Conservation (phyloP, 352 stramenopile species). For the Globisporangium yorkense region DNA sequence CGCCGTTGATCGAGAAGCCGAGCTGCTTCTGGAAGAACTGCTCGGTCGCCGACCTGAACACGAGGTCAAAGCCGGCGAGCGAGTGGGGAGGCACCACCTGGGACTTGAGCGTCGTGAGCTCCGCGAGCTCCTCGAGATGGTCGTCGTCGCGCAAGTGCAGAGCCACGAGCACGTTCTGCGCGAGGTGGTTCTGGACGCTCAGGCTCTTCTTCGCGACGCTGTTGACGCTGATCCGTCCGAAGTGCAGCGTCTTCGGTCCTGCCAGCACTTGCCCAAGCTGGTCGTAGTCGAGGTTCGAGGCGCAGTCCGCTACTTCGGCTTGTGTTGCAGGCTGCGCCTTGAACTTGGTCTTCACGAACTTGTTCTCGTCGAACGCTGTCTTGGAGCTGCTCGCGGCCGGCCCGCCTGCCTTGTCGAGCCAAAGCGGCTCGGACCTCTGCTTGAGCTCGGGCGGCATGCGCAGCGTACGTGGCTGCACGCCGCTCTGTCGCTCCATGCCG, state of each 20-base stretch:
- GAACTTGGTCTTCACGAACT: constrained; percentile 91
- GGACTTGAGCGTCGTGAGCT: constrained; percentile 45
- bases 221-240: constrained; percentile 88
- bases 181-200: constrained; percentile 85
- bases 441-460: constrained; percentile 33
- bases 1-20: constrained; percentile 81
- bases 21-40: constrained; percentile 86
- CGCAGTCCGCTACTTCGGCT: constrained; percentile 87
- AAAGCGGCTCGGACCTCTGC: constrained; percentile 53
- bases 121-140: constrained; percentile 48
- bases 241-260: constrained; percentile 87
- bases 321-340: constrained; percentile 84
- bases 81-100: constrained; percentile 83
- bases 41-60: constrained; percentile 67
- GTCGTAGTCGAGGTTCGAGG: constrained; percentile 52
- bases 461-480: constrained; percentile 38
- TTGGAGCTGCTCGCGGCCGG: constrained; percentile 22
- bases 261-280: constrained; percentile 63
- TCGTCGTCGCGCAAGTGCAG: constrained; percentile 40
- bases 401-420: constrained; percentile 25
- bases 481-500: constrained; percentile 49
- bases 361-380: constrained; percentile 78
- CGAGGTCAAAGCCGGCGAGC: constrained; percentile 88
- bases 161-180: constrained; percentile 73
- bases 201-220: constrained; percentile 73